Base-by-base conservation (phyloP, 169 alveolate species). In the Haemoproteus tartakovskyi region DNA sequence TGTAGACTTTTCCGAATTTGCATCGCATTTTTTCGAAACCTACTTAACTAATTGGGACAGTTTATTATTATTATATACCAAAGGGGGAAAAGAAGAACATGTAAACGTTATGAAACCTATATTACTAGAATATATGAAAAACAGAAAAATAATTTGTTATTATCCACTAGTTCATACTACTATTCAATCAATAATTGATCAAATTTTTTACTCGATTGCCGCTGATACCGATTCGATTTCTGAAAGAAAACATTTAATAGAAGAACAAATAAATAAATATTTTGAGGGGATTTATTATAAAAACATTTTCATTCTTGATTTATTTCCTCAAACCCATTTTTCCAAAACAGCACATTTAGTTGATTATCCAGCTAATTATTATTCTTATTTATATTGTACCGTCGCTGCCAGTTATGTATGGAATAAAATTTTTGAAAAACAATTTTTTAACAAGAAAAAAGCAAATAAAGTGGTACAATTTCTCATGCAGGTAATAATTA, bases 1-100 rank as follows among this genome's bases (percentile, higher is more conserved):
- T 3, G 88, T 83, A 2, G 93, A 88, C 60, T 88, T 85, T 79
- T 89, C 93, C 6, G 93, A 88, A 45, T 86, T 88, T 60, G 78
- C 93, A 0, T 88, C 93, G 16, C 93, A 88, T 33, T 84, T 88
- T 33, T 88, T 88, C 60, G 93, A 88, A 50, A 78, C 54, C 12
- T 74, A 74, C 59, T 74, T 74, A 57, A 74, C 54, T 51, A 56
- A 54, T 36, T 57, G 59, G 37, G 84, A 56, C 21, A 51, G 63
- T 9, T 38, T 74, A 24, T 21, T 59, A 16, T 16, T 46, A 18
- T 37, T 74, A 40, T 74, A 74, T 33, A 22, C 48, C 3, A 47
- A 36, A 14, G 11, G 45, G 5, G 9, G 5, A 33, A 6, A 5
- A 9, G 14, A 33, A 6, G 43, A 33, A 9, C 43, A 33, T 5